These are phyloP conservation scores for Alnus glutinosa DNA, from an alignment of 306 rosid species.

Conservation along the genomic window DNA sequence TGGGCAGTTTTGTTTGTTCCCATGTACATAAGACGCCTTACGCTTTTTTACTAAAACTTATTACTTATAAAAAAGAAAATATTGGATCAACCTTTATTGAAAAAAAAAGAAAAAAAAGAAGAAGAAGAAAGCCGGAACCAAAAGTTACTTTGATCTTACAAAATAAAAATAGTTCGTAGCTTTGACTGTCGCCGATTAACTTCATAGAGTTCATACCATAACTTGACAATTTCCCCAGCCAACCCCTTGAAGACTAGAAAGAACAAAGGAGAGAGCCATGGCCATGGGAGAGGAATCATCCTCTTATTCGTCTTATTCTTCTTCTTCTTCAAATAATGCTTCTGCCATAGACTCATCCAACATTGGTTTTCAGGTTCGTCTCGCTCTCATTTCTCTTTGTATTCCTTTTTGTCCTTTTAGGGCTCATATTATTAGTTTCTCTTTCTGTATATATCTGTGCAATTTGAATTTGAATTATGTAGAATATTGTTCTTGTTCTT, in stretches of 20 bases:
- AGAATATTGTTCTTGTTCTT: background rate
- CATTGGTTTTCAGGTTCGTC: slow-evolving; percentile 69
- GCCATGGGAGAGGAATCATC: slow-evolving; percentile 31
- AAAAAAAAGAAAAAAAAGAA: too few relatives aligned
- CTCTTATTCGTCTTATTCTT: background rate
- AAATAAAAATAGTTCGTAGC: too few relatives aligned
- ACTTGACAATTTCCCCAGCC: too few relatives aligned
- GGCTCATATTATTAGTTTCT: background rate
- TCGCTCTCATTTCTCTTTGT: background rate
- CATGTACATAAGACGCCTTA: too few relatives aligned
- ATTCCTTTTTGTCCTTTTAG: background rate
- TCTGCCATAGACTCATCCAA: slow-evolving; percentile 65
- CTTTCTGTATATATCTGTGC: background rate
- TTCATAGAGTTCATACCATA: too few relatives aligned
- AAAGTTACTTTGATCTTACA: too few relatives aligned
- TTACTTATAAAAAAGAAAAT: too few relatives aligned
- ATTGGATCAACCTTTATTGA: too few relatives aligned
- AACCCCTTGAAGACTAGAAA: background rate
- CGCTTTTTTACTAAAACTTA: too few relatives aligned
- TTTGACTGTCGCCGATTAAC: too few relatives aligned
- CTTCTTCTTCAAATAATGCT: slow-evolving; percentile 29
- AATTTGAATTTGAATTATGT: background rate
- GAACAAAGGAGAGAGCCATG: background rate
- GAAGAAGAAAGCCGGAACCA: too few relatives aligned
- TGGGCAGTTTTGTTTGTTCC: too few relatives aligned